These are phyloP conservation scores for Grammothele lineata DNA, from an alignment of 768 basidiomycete genomes.

Conservation along the genomic window DNA sequence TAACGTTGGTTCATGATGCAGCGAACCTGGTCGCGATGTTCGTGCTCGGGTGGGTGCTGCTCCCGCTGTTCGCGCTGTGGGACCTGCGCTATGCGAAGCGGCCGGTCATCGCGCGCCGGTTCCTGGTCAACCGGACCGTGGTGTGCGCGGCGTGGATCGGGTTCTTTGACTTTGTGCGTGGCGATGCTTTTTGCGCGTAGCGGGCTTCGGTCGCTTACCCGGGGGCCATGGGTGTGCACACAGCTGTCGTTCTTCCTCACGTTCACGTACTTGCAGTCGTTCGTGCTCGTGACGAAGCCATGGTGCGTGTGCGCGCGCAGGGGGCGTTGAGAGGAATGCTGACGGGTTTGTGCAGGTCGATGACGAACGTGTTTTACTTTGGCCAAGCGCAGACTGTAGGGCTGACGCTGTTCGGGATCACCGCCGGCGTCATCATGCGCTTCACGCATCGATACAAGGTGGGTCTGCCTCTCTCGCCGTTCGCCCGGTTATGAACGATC, in stretches of 20 bases:
- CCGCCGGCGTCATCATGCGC: slow-evolving; percentile 44
- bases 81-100: slow-evolving; percentile 28
- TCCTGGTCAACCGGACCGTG: slow-evolving; percentile 31
- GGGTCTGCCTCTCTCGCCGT: not conserved
- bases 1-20: no score
- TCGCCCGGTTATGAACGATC: not conserved
- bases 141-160: slow-evolving; percentile 24
- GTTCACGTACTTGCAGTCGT: slow-evolving; percentile 70
- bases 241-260: slow-evolving; percentile 65
- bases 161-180: slow-evolving; percentile 23
- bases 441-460: slow-evolving; percentile 43
- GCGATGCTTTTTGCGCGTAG: not conserved
- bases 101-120: slow-evolving; percentile 31
- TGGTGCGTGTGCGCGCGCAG: slow-evolving; percentile 22
- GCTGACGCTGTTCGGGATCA: slow-evolving; percentile 43
- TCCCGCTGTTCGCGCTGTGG: slow-evolving; percentile 26
- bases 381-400: slow-evolving; percentile 37
- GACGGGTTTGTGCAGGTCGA: slow-evolving; percentile 16
- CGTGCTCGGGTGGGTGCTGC: slow-evolving; percentile 24
- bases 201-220: no score
- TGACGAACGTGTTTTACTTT: slow-evolving; percentile 34
- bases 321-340: slow-evolving; percentile 28
- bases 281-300: slow-evolving; percentile 37
- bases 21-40: slow-evolving; percentile 28
- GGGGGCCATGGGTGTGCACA: not conserved